These are phyloP conservation scores for Penicillium taxi DNA, from an alignment of 495 filamentous ascomycete species.

Conservation along the genomic window DNA sequence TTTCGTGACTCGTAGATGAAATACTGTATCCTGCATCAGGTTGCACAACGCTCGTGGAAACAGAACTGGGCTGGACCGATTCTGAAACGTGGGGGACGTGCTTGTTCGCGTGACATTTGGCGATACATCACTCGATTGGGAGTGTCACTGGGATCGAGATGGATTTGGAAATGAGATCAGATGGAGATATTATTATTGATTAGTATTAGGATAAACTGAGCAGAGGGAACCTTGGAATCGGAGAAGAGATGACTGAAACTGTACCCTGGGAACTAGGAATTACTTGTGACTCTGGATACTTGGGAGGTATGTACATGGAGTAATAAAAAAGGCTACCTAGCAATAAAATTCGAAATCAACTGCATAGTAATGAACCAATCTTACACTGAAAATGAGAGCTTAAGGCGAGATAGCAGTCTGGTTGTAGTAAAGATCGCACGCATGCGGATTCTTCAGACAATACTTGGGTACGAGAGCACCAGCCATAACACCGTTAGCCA, in stretches of 20 bases:
- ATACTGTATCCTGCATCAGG: neutral
- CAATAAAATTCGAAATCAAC: too few relatives aligned
- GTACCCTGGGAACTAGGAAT: too few relatives aligned
- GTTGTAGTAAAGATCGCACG: conserved; percentile 45
- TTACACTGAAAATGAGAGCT: too few relatives aligned
- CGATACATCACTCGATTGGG: conserved; percentile 3
- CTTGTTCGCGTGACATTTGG: conserved; percentile 4
- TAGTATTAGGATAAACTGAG: too few relatives aligned
- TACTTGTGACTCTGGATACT: too few relatives aligned
- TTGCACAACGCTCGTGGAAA: neutral
- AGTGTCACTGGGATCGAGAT: neutral
- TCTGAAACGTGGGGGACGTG: conserved; percentile 8
- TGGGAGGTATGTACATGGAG: neutral
- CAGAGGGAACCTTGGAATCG: too few relatives aligned
- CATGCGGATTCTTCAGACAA: conserved; percentile 48
- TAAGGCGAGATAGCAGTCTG: conserved; percentile 33
- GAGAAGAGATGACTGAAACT: too few relatives aligned
- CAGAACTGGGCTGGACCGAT: conserved; percentile 2
- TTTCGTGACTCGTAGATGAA: too few relatives aligned
- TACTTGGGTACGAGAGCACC: conserved; percentile 45
- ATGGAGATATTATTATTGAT: too few relatives aligned
- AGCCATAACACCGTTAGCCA: conserved; percentile 46
- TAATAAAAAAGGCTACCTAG: neutral
- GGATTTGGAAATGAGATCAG: too few relatives aligned
- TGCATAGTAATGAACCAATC: too few relatives aligned